Base-by-base conservation (phyloP, 2,329 filamentous ascomycete genomes). In the Periconia digitata region DNA sequence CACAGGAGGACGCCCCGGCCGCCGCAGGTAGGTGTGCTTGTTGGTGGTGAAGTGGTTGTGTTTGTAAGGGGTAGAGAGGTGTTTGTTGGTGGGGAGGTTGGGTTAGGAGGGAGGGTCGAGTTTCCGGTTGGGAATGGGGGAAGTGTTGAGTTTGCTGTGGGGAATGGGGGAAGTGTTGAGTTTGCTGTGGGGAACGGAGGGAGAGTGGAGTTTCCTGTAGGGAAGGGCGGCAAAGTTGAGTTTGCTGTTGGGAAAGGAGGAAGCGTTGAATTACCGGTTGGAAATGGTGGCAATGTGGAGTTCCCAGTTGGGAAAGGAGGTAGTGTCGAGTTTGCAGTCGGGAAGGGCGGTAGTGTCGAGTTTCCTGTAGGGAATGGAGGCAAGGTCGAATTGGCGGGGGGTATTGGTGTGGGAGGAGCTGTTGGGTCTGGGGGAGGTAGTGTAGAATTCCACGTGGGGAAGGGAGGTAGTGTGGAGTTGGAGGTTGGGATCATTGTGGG, bases 1-100 rank as follows among this genome's bases (percentile, higher is more conserved):
- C 63, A 68, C 29, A 38, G 13, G 13, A 29, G 27, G 12, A 49
- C 18, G 47, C 47, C 42, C 6, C 32, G 23, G 34, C 32, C 21
- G 24, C 42, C 24, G 37, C 47, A 44, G 20, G 18, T 41, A 17
- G 29, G 32, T 6, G 53, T 41, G 5, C 41, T 22, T 12, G 46
- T 34, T 16, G 42, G 40, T 7, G 45, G 22, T 5, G 41, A 21
- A 15, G 42, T 38, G 17, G 39, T 46, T 22, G 36, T 53, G 18
- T 23, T 37, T 23, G 32, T 37, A 5, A 22, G 18, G 3, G n/a
- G 29, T 27, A 21, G 12, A 13, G 27, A 15, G n/a, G 41, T 18
- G 35, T 18, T 17, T 7, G 18, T 5, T n/a, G 40, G 18, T 4
- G 27, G 27, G 7, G 24, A 27, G 24, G 24, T 27, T 6, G 24